phyloP scores from a whole-genome alignment of 352 stramenopile genomes.

The Aphanomyces stellatus region DNA sequence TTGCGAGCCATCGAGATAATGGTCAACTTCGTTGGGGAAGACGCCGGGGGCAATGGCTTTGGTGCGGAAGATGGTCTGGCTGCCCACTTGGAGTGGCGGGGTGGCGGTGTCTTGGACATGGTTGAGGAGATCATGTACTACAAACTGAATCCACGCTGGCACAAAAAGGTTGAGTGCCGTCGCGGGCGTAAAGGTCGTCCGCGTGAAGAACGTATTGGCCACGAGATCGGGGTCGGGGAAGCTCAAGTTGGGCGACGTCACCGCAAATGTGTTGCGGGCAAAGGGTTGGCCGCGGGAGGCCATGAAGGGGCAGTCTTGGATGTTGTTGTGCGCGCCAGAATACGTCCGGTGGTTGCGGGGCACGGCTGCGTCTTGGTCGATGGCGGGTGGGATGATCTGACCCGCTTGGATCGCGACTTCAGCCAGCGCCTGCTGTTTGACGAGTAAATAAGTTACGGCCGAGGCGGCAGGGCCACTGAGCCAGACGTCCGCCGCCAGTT shows the following conservation, averaged over 20 bases:
- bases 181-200: neutral
- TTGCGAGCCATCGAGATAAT: neutral
- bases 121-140: neutral
- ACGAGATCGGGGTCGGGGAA: neutral
- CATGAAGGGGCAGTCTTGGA: neutral
- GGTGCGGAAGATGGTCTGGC: neutral
- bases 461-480: neutral
- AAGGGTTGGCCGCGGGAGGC: neutral
- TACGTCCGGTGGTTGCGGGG: neutral
- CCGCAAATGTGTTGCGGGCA: neutral
- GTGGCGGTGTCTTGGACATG: neutral
- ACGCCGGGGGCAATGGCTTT: neutral
- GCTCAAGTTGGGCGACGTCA: neutral
- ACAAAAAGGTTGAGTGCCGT: neutral
- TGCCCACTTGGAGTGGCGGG: neutral
- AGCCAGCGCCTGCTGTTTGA: neutral
- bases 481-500: neutral
- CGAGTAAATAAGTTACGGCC: neutral
- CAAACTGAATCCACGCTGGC: neutral
- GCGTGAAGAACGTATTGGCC: neutral
- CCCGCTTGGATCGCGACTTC: neutral
- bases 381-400: neutral
- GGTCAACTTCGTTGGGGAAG: neutral
- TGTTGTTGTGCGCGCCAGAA: neutral
- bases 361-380: neutral